phyloP scores from a whole-genome alignment of 495 filamentous ascomycete genomes.

The Neurospora tetrasperma region DNA sequence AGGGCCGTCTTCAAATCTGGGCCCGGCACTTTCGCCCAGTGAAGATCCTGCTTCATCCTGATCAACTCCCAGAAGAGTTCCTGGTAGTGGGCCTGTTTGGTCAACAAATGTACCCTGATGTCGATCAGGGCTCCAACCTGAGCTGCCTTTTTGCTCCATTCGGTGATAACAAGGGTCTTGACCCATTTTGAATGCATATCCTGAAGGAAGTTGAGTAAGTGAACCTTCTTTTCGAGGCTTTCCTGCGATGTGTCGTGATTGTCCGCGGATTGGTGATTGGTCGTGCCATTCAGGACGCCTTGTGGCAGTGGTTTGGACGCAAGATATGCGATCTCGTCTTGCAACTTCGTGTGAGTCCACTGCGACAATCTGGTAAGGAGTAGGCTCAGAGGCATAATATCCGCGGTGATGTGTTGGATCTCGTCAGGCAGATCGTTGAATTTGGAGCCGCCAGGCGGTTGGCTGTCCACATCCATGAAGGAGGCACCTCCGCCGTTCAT shows the following conservation, averaged over 20 bases:
- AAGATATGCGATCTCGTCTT: conserved; percentile 57
- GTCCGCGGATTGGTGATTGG: conserved; percentile 2
- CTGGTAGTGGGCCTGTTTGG: conserved; percentile 46
- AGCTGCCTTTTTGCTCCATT: conserved; percentile 73
- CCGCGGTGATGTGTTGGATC: conserved; percentile 66
- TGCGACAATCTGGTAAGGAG: conserved; percentile 70
- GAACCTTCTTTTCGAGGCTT: conserved; percentile 70
- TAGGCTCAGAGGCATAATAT: conserved; percentile 57
- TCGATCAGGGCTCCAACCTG: conserved; percentile 79
- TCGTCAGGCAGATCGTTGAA: conserved; percentile 56
- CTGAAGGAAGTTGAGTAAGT: conserved; percentile 60
- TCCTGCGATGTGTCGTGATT: conserved; percentile 49
- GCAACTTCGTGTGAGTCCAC: conserved; percentile 67
- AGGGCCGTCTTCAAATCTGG: conserved; percentile 87
- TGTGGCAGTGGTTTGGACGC: conserved; percentile 50
- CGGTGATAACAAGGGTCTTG: conserved; percentile 76
- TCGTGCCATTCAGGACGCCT: conserved; percentile 31
- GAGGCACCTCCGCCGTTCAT: conserved; percentile 17
- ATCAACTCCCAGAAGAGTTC: conserved; percentile 49
- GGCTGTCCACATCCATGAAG: conserved; percentile 16
- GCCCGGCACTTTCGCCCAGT: conserved; percentile 59
- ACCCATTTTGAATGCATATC: conserved; percentile 56
- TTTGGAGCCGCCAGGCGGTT: conserved; percentile 12
- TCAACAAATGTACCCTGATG: conserved; percentile 59
- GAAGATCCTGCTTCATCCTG: conserved; percentile 57